Conservation (phyloP, 257 asterid genomes). For the Rauvolfia tetraphylla region DNA sequence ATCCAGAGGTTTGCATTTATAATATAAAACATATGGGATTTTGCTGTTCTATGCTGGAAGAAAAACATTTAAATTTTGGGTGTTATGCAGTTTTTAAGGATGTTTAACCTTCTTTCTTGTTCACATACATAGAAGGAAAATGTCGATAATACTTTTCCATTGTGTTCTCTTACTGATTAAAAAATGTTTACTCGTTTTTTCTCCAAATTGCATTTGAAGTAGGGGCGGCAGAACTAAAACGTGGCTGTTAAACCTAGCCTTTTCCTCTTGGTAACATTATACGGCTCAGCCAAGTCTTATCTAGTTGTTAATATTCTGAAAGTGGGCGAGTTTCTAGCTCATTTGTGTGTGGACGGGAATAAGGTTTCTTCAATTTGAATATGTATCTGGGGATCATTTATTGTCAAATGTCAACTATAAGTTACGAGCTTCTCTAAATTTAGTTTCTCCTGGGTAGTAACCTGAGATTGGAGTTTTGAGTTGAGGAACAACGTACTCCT, state of each 20-base stretch:
- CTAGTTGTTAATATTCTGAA: not conserved
- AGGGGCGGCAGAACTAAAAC: not conserved
- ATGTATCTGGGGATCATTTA: not conserved
- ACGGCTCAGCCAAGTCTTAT: no score
- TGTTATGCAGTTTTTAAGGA: not conserved
- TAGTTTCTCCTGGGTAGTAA: not conserved
- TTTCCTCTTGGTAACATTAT: not conserved
- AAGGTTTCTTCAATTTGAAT: not conserved
- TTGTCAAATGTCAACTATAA: not conserved
- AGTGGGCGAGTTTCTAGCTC: not conserved
- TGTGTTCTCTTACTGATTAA: not conserved
- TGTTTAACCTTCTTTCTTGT: slow-evolving; percentile 1
- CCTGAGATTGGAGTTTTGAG: not conserved
- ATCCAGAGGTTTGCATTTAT: not conserved
- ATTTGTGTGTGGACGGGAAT: not conserved
- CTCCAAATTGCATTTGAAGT: not conserved
- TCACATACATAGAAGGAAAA: not conserved
- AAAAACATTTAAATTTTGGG: not conserved
- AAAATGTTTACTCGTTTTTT: not conserved
- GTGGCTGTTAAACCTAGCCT: not conserved
- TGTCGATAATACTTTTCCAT: not conserved
- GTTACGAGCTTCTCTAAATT: not conserved
- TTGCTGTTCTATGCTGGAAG: not conserved
- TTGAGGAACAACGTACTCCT: not conserved
- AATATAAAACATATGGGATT: not conserved